Evolutionary conservation across 257 asterid species (phyloP).

Genomic region (Lavandula angustifolia): DNA sequence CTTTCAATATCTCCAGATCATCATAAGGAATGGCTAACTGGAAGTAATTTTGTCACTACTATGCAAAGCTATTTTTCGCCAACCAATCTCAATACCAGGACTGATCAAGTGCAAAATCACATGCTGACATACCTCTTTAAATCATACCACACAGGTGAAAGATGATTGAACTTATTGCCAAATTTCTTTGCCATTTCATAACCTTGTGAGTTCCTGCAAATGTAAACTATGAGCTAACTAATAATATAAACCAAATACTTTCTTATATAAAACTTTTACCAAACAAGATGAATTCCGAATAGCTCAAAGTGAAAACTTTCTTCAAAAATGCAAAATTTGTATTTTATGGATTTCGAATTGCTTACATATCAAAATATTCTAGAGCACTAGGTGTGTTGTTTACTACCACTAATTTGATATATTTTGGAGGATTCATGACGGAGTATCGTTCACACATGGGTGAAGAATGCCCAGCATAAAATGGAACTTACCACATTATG

Average conservation of each 20-base stretch:
- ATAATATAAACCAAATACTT: constrained; percentile 1
- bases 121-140: constrained; percentile 62
- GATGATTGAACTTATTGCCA: constrained; percentile 72
- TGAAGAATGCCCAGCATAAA: not conserved
- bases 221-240: constrained; percentile 20
- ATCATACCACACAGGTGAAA: constrained; percentile 97
- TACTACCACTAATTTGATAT: not conserved
- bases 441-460: not conserved
- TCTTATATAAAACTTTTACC: constrained; percentile 12
- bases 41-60: constrained; percentile 1
- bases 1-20: constrained; percentile 3
- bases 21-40: constrained; percentile 14
- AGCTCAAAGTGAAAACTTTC: constrained; percentile 6
- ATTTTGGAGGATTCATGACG: not conserved
- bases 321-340: not conserved
- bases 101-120: constrained; percentile 21
- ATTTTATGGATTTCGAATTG: not conserved
- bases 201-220: constrained; percentile 89
- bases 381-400: not conserved
- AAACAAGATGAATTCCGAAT: constrained; percentile 8
- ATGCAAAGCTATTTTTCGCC: not conserved
- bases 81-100: not conserved
- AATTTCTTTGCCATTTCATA: constrained; percentile 85
- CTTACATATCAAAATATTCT: not conserved
- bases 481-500: constrained; percentile 2